Evolutionary conservation across 208 protist species (phyloP).

Genomic region (Borovskyia barvae): DNA sequence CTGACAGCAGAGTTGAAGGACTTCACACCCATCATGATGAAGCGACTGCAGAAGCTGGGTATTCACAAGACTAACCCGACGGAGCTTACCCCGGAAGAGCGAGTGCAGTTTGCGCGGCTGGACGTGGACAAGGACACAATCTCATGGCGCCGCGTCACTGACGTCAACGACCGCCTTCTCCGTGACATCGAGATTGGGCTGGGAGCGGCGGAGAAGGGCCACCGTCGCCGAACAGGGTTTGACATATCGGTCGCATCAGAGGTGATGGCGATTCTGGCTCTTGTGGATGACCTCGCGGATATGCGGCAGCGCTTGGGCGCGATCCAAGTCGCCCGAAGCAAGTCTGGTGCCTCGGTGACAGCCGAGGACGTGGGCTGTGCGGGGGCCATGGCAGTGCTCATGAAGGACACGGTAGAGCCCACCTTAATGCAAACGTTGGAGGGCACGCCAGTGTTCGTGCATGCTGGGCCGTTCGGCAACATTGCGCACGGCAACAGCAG

Average conservation of each 20-base stretch:
- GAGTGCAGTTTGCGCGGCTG: conserved; percentile 91
- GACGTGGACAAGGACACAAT: conserved; percentile 96
- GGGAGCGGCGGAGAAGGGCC: conserved; percentile 88
- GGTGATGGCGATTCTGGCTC: conserved; percentile 98
- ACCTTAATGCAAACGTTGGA: conserved; percentile 98
- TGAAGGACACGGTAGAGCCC: conserved; percentile 96
- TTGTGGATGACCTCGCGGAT: conserved; percentile 91
- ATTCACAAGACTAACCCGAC: conserved; percentile 92
- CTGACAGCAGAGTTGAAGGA: conserved; percentile 67
- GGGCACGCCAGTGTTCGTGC: conserved; percentile 94
- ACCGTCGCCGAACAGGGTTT: conserved; percentile 90
- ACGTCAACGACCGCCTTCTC: conserved; percentile 97
- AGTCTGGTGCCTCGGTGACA: conserved; percentile 77
- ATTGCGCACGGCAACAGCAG: conserved; percentile 98
- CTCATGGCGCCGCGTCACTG: conserved; percentile 96
- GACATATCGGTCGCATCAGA: conserved; percentile 97
- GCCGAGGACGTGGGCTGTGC: conserved; percentile 91
- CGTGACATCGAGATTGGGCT: conserved; percentile 95
- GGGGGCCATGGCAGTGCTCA: conserved; percentile 94
- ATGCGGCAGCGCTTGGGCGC: conserved; percentile 90
- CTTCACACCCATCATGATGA: conserved; percentile 92
- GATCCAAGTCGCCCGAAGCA: conserved; percentile 86
- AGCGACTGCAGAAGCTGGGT: conserved; percentile 89
- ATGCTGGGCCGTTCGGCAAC: conserved; percentile 98
- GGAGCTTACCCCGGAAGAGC: conserved; percentile 89